Base-by-base conservation (phyloP, 441 rosid genomes). In the Melastoma candidum region DNA sequence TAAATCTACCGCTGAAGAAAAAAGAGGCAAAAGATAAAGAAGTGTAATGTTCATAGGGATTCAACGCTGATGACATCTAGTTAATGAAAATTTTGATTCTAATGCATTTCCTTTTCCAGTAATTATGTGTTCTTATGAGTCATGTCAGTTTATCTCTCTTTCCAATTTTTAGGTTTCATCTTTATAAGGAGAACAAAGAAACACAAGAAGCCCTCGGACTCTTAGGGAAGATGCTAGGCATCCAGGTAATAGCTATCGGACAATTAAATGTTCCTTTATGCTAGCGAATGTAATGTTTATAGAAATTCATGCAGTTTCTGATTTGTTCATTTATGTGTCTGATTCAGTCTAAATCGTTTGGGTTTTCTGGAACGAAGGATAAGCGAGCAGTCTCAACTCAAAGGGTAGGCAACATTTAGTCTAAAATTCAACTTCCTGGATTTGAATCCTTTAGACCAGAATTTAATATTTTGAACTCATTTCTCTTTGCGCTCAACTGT, bases 301-400 rank as follows among this genome's bases (percentile, higher is more conserved):
- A 27, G 61, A 46, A 51, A 11, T 54, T 55, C 10, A 26, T 13
- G 48, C 2, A 60, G 56, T 69, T 46, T 49, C 53, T 57, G 53
- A 36, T 57, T 62, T 39, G 69, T 59, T 65, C 51, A 41, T 63
- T 26, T 52, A 59, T 56, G 3, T 50, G 26, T 49, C 58, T 77
- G 49, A 46, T 36, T 4, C 78, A 94, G 99, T 74, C 94, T 24
- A 82, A 80, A 66, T 82, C 97, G 50, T 89, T 94, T 46, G 97
- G 99, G 24, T 94, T 94, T 75, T 82, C 97, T 24, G 99, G 99
- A 45, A 94, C 99, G 49, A 94, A 94, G 70, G 99, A 94, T 69
- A 94, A 90, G 74, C 90, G 97, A 10, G 69, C 97, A 59, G 74
- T 94, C 64, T 71, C 99, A 56, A 94, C 95, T 65, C 99, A 94